Percentiles rank a stretch among this genome's conserved stretches.
Conservation (phyloP, 306 rosid species). For the Cucumis sativus region DNA sequence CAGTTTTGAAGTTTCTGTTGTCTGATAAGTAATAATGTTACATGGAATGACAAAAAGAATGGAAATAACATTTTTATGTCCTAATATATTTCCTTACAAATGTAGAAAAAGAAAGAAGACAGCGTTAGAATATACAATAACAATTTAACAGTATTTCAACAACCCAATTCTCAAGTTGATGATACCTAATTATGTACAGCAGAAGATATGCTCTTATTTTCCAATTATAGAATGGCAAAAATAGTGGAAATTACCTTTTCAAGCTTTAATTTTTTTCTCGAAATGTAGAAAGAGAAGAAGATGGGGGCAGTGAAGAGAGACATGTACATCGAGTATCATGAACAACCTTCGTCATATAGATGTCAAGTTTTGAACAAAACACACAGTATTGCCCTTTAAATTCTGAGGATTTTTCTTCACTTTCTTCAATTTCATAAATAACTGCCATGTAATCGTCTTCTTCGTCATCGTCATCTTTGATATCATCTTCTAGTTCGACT, state of each 20-base stretch:
- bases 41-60: neutral
- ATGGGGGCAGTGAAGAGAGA: constrained; percentile 20
- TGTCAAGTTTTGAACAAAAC: constrained; percentile 56
- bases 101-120: constrained; percentile 33
- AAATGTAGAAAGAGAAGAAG: constrained; percentile 41
- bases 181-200: neutral
- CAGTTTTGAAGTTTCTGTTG: too few relatives aligned
- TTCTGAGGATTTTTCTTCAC: constrained; percentile 12
- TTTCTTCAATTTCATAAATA: constrained; percentile 14
- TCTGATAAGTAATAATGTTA: too few relatives aligned
- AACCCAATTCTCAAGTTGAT: neutral
- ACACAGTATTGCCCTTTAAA: constrained; percentile 45
- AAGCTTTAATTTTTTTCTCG: constrained; percentile 10
- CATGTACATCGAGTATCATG: constrained; percentile 53
- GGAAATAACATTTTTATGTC: neutral
- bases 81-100: constrained; percentile 15
- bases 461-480: constrained; percentile 13
- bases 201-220: neutral
- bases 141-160: neutral
- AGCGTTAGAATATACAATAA: too few relatives aligned
- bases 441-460: constrained; percentile 10
- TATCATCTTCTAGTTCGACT: constrained; percentile 23
- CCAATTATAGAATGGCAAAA: neutral
- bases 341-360: constrained; percentile 25
- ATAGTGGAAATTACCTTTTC: neutral